Conservation (phyloP, 129 eudicot genomes). For the sunflower (Helianthus annuus) region HanXRQr2.0-SUNRISE NC_035443.2:175759921-175760420, state of each 20-base stretch:
- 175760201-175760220: constrained; percentile 23
- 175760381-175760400: not conserved
- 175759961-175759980: constrained; percentile 56
- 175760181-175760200: constrained; percentile 1
- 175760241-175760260: not conserved
- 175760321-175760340: constrained; percentile 7
- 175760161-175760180: constrained; percentile 29
- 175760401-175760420: too few species aligned
- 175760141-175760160: constrained; percentile 57
- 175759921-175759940: constrained; percentile 43
- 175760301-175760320: not conserved
- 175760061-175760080: constrained; percentile 50
- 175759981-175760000: constrained; percentile 44
- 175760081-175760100: constrained; percentile 40
- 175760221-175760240: constrained; percentile 8
- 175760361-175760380: not conserved
- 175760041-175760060: constrained; percentile 35
- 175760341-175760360: not conserved
- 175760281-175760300: not conserved
- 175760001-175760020: constrained; percentile 37
- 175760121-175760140: constrained; percentile 55
- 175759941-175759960: constrained; percentile 62
- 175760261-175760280: constrained; percentile 5
- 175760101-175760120: constrained; percentile 59
- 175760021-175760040: constrained; percentile 28